These are phyloP conservation scores for Thozetella sp. DNA, from an alignment of 495 filamentous ascomycete species.

Conservation along the genomic window DNA sequence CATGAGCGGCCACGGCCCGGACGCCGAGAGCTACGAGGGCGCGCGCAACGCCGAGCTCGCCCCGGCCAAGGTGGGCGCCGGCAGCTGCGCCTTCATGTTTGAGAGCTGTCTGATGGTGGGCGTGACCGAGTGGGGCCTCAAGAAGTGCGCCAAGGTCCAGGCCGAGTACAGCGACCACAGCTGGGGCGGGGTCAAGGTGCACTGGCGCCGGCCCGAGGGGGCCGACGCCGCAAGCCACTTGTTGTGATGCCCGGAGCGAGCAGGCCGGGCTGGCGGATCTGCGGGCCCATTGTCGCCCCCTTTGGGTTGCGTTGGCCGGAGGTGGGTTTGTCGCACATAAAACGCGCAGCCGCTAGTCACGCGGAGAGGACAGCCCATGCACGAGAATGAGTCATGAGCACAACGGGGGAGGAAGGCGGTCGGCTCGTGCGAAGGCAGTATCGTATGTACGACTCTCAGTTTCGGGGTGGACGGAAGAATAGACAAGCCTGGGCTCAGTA, in stretches of 20 bases:
- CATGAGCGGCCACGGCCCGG: constrained; percentile 61
- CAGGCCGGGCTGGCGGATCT: too few relatives aligned
- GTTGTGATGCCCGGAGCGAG: not conserved
- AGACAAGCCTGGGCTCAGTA: too few relatives aligned
- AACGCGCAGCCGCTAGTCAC: not conserved
- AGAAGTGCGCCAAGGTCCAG: constrained; percentile 83
- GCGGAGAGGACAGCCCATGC: not conserved
- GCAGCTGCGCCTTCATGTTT: constrained; percentile 69
- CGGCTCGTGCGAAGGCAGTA: too few relatives aligned
- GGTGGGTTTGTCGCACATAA: not conserved
- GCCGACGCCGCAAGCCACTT: not conserved
- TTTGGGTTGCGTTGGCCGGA: not conserved
- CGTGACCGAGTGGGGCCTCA: constrained; percentile 88
- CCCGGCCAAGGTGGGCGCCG: constrained; percentile 55
- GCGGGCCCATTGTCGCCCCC: too few relatives aligned
- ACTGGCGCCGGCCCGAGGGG: constrained; percentile 58
- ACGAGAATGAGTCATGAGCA: not conserved
- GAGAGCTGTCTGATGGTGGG: constrained; percentile 82
- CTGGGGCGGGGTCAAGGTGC: constrained; percentile 77
- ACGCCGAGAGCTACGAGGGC: constrained; percentile 66
- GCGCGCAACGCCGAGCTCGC: constrained; percentile 56
- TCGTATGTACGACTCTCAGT: too few relatives aligned
- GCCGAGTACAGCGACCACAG: constrained; percentile 81
- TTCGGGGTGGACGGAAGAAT: too few relatives aligned
- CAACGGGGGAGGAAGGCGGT: not conserved